These are phyloP conservation scores for Phaeodactylum tricornutum DNA, from an alignment of 108 stramenopile genomes.

Conservation along the genomic window DNA sequence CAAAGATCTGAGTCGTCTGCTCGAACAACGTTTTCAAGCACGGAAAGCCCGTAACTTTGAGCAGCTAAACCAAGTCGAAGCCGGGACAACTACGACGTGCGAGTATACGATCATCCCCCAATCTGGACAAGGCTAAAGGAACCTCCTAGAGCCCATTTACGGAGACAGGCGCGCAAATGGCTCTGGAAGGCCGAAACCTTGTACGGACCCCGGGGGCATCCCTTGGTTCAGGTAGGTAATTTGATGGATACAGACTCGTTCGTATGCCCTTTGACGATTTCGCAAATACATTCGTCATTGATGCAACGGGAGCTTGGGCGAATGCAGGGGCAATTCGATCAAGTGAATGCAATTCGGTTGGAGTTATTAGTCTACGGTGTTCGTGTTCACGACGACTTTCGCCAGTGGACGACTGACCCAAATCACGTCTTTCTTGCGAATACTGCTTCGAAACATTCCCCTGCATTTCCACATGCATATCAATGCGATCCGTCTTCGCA, in stretches of 20 bases:
- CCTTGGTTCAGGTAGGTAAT: not conserved
- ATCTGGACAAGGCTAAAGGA: not conserved
- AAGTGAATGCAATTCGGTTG: not conserved
- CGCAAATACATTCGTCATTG: not conserved
- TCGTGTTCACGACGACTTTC: not conserved
- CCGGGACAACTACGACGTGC: not conserved
- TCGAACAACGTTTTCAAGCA: not conserved
- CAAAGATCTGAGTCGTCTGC: not conserved
- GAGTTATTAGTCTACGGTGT: not conserved
- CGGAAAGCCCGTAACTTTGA: not conserved
- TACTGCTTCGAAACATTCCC: not conserved
- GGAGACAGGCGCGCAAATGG: not conserved
- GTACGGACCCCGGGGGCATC: not conserved
- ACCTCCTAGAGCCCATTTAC: not conserved
- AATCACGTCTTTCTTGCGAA: not conserved
- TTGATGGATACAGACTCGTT: not conserved
- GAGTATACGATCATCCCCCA: not conserved
- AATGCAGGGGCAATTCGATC: slow-evolving; percentile 2
- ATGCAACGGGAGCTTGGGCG: not conserved
- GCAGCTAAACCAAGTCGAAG: not conserved
- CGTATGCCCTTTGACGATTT: not conserved
- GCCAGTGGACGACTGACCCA: not conserved
- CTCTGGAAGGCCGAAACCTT: not conserved
- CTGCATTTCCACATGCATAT: not conserved
- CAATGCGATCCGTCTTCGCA: not conserved